Conservation (phyloP, 164 flowering plant species). For the Magnolia kwangsiensis region DNA sequence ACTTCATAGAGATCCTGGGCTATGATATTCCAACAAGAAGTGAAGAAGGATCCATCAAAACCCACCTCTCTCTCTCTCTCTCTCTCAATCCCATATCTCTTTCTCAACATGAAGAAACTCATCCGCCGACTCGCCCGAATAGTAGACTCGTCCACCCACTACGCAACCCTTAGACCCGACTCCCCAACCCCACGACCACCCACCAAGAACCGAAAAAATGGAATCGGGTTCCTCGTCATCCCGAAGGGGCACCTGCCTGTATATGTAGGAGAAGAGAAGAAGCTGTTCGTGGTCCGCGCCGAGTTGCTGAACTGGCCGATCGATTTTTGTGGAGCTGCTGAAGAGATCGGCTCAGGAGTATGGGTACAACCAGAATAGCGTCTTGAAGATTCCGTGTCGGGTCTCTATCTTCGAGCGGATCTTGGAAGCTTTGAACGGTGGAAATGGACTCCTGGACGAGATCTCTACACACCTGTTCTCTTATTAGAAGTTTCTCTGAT, state of each 20-base stretch:
- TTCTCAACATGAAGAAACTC: too few species aligned
- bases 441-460: not conserved
- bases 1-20: too few species aligned
- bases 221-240: conserved; percentile 17
- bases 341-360: conserved; percentile 85
- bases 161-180: too few species aligned
- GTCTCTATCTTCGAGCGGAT: conserved; percentile 62
- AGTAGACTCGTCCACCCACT: too few species aligned
- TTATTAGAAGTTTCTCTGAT: not conserved
- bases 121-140: too few species aligned
- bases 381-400: conserved; percentile 73
- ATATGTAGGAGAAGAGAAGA: conserved; percentile 91
- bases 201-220: not conserved
- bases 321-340: conserved; percentile 61
- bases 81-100: too few species aligned
- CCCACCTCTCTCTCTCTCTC: too few species aligned
- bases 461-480: not conserved
- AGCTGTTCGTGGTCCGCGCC: conserved; percentile 76
- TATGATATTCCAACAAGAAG: too few species aligned
- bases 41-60: too few species aligned
- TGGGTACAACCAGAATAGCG: conserved; percentile 93
- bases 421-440: not conserved
- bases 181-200: too few species aligned
- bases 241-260: conserved; percentile 86
- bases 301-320: conserved; percentile 78